Base-by-base conservation (phyloP, 169 alveolate species). In the Cystoisospora suis region DNA sequence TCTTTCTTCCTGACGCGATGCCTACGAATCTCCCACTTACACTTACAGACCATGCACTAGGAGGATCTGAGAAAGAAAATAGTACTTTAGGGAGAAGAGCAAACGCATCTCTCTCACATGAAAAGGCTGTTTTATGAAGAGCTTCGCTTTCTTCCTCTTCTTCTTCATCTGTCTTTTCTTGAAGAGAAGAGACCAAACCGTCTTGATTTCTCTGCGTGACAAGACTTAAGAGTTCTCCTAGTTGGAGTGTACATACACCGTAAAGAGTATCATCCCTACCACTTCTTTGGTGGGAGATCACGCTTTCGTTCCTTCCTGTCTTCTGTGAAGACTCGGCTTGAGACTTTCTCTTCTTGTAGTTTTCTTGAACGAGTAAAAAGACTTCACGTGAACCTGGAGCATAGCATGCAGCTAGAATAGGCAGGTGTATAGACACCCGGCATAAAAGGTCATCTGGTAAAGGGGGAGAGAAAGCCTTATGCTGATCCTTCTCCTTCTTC, bases 11-110 rank as follows among this genome's bases (percentile, higher is more conserved):
- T 42, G 83, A 70, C 9, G 91, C 86, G 45, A 72, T 86, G 47
- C 80, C 91, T 40, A 87, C 47, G 79, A 49, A 40, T 46, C 27
- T 72, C 27, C 86, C 91, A 20, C 81, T 87, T 0, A 44, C 61
- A 29, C 86, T 69, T 20, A 49, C 91, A 44, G 85, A 46, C 70
- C 70, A 32, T 5, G 91, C 86, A 20, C 87, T 46, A 38, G 91
- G 91, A n/a, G 65, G 69, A 0, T 46, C 85, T 0, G n/a, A 34
- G 45, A 46, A 47, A 5, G 69, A 36, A 53, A 87, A 87, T 9
- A 87, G 87, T 5, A 34, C 1, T n/a, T 12, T 20, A 3, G 77
- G 77, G 42, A 1, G 1, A 12, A 65, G 77, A 44, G 36, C 6
- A 44, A 65, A 65, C 83, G 65, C 23, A 23, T 53, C 65, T 53